Conservation (phyloP, 805 yeast species). For the Candida ipomoeae region DNA sequence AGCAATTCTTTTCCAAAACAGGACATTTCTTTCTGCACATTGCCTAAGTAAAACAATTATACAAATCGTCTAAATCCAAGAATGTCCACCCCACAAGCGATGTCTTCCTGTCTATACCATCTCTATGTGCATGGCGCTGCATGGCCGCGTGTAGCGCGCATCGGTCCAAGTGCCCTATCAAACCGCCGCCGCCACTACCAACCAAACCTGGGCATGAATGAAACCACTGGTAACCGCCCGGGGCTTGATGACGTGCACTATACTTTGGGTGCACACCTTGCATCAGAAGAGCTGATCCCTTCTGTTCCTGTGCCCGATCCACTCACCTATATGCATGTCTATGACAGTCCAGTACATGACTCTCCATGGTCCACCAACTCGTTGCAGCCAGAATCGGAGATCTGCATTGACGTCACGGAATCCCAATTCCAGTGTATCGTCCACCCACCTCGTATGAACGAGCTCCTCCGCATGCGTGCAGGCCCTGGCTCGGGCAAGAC, state of each 20-base stretch:
- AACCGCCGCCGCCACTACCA: background rate
- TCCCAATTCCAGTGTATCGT: slow-evolving; percentile 46
- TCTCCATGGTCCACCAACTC: background rate
- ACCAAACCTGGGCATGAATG: background rate
- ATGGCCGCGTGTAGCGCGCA: background rate
- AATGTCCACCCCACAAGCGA: too few relatives aligned
- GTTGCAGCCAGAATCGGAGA: background rate
- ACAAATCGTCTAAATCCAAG: too few relatives aligned
- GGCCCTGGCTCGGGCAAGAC: slow-evolving; percentile 81
- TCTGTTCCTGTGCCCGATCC: background rate
- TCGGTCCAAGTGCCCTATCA: background rate
- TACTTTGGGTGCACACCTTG: background rate
- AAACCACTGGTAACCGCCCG: background rate
- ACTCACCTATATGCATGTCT: background rate
- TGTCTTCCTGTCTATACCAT: too few relatives aligned
- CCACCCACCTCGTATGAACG: slow-evolving; percentile 34
- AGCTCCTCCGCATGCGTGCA: slow-evolving; percentile 51
- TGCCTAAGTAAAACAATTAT: too few relatives aligned
- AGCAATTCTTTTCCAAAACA: too few relatives aligned
- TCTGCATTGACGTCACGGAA: slow-evolving; percentile 28
- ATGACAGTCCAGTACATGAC: background rate
- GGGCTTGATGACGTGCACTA: background rate
- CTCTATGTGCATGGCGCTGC: too few relatives aligned
- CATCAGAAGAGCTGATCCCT: background rate
- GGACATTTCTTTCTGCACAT: too few relatives aligned